These are phyloP conservation scores for Plasmodium cynomolgi DNA, from an alignment of 169 alveolate species.

Conservation along the genomic window DNA sequence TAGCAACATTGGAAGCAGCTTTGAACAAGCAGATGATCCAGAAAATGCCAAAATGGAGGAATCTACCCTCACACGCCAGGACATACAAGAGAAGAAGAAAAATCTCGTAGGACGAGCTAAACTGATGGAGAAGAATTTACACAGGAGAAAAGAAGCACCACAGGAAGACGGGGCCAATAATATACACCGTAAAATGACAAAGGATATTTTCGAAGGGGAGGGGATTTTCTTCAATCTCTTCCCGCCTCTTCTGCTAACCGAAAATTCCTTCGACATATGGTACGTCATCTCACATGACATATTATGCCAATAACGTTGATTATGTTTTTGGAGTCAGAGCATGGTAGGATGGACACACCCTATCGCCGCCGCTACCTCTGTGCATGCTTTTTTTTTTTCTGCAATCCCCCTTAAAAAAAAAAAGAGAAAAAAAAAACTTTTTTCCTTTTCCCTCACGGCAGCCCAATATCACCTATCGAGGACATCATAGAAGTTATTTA, in stretches of 20 bases:
- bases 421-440: not conserved
- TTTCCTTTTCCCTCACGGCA: not conserved
- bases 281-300: not conserved
- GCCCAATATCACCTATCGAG: slow-evolving; percentile 34
- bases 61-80: not conserved
- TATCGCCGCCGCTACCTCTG: not conserved
- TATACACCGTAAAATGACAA: not conserved
- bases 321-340: not conserved
- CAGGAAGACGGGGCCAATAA: not conserved
- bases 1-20: not conserved
- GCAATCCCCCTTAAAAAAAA: not conserved
- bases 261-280: slow-evolving; percentile 41
- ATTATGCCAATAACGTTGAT: not conserved
- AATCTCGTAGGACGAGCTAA: slow-evolving; percentile 25
- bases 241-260: slow-evolving; percentile 25
- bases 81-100: slow-evolving; percentile 20
- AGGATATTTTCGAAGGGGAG: not conserved
- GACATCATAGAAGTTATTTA: slow-evolving; percentile 38
- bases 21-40: not conserved
- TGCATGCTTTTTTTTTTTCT: not conserved
- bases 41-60: not conserved
- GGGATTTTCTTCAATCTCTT: slow-evolving; percentile 11
- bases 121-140: slow-evolving; percentile 2
- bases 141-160: not conserved
- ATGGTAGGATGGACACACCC: not conserved